Conservation (phyloP, 106 monocot species). For the Acorus calamus region DNA sequence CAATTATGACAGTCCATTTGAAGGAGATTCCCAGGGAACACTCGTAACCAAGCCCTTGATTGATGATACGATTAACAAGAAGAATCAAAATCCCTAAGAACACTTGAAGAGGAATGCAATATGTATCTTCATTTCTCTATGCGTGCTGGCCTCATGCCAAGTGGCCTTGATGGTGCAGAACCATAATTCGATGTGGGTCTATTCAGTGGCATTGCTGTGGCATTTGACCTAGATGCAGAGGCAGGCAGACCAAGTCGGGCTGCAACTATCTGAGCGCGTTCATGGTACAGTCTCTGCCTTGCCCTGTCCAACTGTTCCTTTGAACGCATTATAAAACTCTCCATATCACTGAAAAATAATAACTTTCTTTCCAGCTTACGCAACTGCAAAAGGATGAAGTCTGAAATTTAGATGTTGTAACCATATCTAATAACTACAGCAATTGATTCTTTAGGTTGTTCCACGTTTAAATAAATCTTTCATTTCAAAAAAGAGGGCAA, state of each 20-base stretch:
- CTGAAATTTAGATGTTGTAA: too few species aligned
- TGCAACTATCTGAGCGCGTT: constrained; percentile 73
- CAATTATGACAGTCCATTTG: too few species aligned
- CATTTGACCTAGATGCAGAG: constrained; percentile 26
- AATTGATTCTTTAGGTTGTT: too few species aligned
- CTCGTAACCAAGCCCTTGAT: too few species aligned
- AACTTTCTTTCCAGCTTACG: constrained; percentile 72
- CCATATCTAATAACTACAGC: too few species aligned
- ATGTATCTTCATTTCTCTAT: too few species aligned
- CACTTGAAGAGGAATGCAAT: too few species aligned
- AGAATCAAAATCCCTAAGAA: background rate
- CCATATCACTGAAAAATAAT: constrained; percentile 51
- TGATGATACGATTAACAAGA: too few species aligned
- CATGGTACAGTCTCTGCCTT: constrained; percentile 55
- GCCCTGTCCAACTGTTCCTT: constrained; percentile 76
- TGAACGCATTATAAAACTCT: constrained; percentile 38
- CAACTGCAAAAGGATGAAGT: constrained; percentile 40
- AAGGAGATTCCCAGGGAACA: too few species aligned
- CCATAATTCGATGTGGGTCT: constrained; percentile 30
- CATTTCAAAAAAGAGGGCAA: too few species aligned
- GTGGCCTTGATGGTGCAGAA: constrained; percentile 14
- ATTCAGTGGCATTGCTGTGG: constrained; percentile 8
- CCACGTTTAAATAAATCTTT: too few species aligned
- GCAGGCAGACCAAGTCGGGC: constrained; percentile 50
- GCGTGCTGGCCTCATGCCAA: constrained; percentile 5